Conservation (phyloP, 805 yeast genomes). For the Ogataea minuta region DNA sequence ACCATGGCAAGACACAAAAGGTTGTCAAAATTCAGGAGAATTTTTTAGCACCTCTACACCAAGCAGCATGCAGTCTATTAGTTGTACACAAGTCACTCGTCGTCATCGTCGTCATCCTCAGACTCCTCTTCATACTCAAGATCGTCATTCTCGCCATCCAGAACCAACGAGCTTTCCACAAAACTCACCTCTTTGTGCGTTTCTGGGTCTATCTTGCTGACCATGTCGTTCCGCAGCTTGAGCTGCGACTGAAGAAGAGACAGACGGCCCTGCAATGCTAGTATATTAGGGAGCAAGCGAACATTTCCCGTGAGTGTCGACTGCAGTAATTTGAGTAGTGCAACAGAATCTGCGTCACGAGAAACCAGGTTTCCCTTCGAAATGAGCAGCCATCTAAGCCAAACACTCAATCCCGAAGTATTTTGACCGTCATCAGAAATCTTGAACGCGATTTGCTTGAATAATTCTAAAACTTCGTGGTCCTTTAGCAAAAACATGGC, state of each 20-base stretch:
- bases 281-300: constrained; percentile 59
- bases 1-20: constrained; percentile 26
- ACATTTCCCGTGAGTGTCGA: constrained; percentile 53
- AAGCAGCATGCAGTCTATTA: constrained; percentile 1
- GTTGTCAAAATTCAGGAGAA: not conserved
- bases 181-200: constrained; percentile 24
- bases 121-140: constrained; percentile 8
- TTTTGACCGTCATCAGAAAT: constrained; percentile 51
- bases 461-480: constrained; percentile 40
- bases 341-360: constrained; percentile 49
- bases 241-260: constrained; percentile 76
- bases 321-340: constrained; percentile 56
- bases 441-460: constrained; percentile 45
- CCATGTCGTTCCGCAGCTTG: constrained; percentile 56
- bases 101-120: constrained; percentile 9
- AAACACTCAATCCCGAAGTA: constrained; percentile 46
- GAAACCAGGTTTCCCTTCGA: constrained; percentile 65
- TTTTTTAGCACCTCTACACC: constrained; percentile 1
- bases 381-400: constrained; percentile 82
- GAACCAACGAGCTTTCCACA: constrained; percentile 20
- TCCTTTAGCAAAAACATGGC: constrained; percentile 55
- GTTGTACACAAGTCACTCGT: constrained; percentile 1
- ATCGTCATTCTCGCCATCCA: constrained; percentile 33
- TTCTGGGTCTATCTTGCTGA: constrained; percentile 29
- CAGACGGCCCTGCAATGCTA: constrained; percentile 83